Conservation (phyloP, 129 eudicot species). For the Escallonia rubra region DNA sequence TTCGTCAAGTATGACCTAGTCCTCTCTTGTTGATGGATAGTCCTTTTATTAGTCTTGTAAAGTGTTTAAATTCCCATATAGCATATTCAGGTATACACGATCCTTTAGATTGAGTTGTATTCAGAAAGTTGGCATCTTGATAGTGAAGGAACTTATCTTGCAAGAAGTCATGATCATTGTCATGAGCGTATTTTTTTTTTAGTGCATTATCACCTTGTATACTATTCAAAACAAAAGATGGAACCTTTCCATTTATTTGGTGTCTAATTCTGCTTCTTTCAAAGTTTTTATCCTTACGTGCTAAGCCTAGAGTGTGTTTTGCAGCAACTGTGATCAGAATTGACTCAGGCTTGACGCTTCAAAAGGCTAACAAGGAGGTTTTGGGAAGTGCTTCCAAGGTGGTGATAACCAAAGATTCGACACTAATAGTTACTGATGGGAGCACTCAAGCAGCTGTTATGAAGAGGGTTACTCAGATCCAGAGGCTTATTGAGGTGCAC, state of each 20-base stretch:
- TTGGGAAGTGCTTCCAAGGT: slow-evolving; percentile 73
- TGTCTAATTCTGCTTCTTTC: not conserved
- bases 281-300: not conserved
- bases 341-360: slow-evolving; percentile 66
- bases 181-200: too few relatives aligned
- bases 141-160: not conserved
- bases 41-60: not conserved
- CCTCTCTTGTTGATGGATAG: not conserved
- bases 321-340: slow-evolving; percentile 83
- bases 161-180: not conserved
- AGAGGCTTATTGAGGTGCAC: slow-evolving; percentile 70
- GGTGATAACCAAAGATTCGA: slow-evolving; percentile 71
- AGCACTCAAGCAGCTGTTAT: slow-evolving; percentile 64
- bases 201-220: too few relatives aligned
- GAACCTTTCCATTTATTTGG: too few relatives aligned
- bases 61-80: not conserved
- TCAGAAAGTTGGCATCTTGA: not conserved
- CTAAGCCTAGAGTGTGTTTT: slow-evolving; percentile 10
- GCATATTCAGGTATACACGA: not conserved
- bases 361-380: slow-evolving; percentile 46
- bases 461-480: slow-evolving; percentile 60
- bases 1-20: not conserved
- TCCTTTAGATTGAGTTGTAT: not conserved
- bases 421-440: slow-evolving; percentile 82
- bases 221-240: too few relatives aligned